phyloP scores from a whole-genome alignment of 1,284 basidiomycete genomes.

The Hypsizygus ulmarius region DNA sequence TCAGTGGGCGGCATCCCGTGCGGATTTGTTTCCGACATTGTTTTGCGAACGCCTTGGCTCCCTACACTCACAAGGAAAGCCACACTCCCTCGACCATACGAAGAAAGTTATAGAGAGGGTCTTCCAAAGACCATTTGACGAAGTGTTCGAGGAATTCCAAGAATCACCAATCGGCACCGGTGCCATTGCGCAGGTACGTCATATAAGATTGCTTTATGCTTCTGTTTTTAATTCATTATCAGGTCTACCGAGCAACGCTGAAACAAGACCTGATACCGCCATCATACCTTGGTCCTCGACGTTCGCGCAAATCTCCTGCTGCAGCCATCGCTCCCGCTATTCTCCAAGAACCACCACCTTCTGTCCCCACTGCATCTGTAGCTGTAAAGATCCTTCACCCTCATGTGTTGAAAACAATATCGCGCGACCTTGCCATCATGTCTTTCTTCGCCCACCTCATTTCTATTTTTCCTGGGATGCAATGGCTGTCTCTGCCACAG shows the following conservation, averaged over 20 bases:
- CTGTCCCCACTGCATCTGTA: conserved; percentile 78
- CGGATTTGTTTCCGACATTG: conserved; percentile 92
- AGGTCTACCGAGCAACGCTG: conserved; percentile 88
- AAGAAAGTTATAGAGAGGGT: conserved; percentile 81
- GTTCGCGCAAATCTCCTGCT: conserved; percentile 46
- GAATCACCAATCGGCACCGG: conserved; percentile 92
- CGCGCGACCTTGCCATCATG: conserved; percentile 93
- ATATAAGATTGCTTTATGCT: not conserved
- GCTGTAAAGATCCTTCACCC: conserved; percentile 98
- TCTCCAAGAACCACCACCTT: conserved; percentile 58
- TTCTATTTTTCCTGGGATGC: conserved; percentile 86
- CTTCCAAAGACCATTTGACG: conserved; percentile 79
- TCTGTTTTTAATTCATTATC: conserved; percentile 3
- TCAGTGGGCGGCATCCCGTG: conserved; percentile 97
- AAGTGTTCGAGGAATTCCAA: conserved; percentile 93
- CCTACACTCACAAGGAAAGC: conserved; percentile 86
- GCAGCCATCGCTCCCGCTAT: conserved; percentile 54
- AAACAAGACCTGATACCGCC: conserved; percentile 82
- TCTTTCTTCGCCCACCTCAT: conserved; percentile 84
- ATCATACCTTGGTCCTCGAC: conserved; percentile 70
- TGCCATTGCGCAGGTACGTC: conserved; percentile 88
- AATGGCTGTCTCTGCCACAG: conserved; percentile 96
- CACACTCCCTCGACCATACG: conserved; percentile 84
- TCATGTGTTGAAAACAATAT: conserved; percentile 76
- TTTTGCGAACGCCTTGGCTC: conserved; percentile 86